phyloP scores from a whole-genome alignment of 2,329 filamentous ascomycete species.

The Pseudogymnoascus sp. region DNA sequence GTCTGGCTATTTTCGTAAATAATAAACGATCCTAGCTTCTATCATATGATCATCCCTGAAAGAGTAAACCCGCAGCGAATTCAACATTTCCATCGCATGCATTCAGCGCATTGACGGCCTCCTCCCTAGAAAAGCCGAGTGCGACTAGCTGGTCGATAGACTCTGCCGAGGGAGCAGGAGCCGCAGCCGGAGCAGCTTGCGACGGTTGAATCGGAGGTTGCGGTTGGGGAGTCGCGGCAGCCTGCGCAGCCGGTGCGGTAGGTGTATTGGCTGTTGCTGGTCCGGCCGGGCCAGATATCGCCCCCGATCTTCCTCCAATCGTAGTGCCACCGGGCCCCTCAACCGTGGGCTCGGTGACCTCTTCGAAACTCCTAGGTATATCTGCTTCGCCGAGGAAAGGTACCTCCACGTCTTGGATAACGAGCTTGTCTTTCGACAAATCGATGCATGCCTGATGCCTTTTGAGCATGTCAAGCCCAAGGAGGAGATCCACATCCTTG shows the following conservation, averaged over 20 bases:
- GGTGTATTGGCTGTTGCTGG: slow-evolving; percentile 20
- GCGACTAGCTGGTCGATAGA: slow-evolving; percentile 69
- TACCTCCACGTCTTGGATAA: slow-evolving; percentile 84
- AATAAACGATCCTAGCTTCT: background rate
- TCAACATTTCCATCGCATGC: slow-evolving; percentile 83
- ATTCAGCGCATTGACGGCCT: slow-evolving; percentile 74
- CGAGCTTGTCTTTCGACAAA: slow-evolving; percentile 72
- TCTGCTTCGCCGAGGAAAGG: slow-evolving; percentile 88
- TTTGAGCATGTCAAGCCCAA: slow-evolving; percentile 95
- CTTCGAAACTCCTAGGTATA: slow-evolving; percentile 78
- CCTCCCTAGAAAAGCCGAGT: slow-evolving; percentile 69
- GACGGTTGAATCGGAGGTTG: slow-evolving; percentile 23
- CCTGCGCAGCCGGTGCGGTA: slow-evolving; percentile 21
- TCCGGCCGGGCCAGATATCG: slow-evolving; percentile 45
- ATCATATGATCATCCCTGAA: slow-evolving; percentile 37
- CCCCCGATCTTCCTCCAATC: slow-evolving; percentile 77
- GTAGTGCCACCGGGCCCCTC: slow-evolving; percentile 82
- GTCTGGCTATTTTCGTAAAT: background rate
- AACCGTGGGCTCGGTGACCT: slow-evolving; percentile 75
- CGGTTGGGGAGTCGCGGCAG: slow-evolving; percentile 16
- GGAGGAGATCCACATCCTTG: slow-evolving; percentile 86
- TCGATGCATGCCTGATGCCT: slow-evolving; percentile 92
- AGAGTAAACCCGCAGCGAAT: slow-evolving; percentile 76
- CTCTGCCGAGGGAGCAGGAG: slow-evolving; percentile 43
- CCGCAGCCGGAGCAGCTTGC: slow-evolving; percentile 18